Evolutionary conservation across 352 stramenopile genomes (phyloP).

Genomic region (Phytophthora aleatoria): DNA sequence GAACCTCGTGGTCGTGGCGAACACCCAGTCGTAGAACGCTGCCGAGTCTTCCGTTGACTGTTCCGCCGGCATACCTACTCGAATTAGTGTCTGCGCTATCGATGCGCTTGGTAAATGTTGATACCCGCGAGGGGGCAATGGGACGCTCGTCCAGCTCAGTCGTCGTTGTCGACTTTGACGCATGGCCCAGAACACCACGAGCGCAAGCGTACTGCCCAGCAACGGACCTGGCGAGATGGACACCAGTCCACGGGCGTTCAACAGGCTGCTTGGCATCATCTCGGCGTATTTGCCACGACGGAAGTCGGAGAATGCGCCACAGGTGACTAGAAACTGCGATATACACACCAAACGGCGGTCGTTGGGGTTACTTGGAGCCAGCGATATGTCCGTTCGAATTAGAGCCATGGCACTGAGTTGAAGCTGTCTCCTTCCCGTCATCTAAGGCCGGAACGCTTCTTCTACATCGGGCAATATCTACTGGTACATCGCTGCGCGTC

Average conservation of each 20-base stretch:
- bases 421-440: too few species aligned
- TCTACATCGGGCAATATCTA: too few species aligned
- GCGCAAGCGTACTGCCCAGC: slow-evolving; percentile 28
- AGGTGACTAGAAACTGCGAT: not conserved
- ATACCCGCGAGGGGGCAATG: slow-evolving; percentile 26
- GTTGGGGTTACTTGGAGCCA: slow-evolving; percentile 19
- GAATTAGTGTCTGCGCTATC: not conserved
- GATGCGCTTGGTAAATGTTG: slow-evolving; percentile 8
- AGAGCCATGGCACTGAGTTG: not conserved
- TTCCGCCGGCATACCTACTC: slow-evolving; percentile 11
- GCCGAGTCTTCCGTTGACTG: slow-evolving; percentile 17
- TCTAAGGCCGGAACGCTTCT: not conserved
- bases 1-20: slow-evolving; percentile 22
- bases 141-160: slow-evolving; percentile 26
- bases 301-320: slow-evolving; percentile 10
- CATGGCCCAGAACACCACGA: slow-evolving; percentile 28
- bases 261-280: slow-evolving; percentile 21
- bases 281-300: not conserved
- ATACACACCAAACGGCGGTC: not conserved
- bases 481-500: too few species aligned
- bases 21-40: slow-evolving; percentile 32
- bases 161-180: slow-evolving; percentile 16
- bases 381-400: slow-evolving; percentile 9
- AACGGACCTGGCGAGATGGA: slow-evolving; percentile 25
- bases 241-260: slow-evolving; percentile 7